Evolutionary conservation across 805 yeast genomes (phyloP).

Genomic region (Komagataella phaffii): DNA sequence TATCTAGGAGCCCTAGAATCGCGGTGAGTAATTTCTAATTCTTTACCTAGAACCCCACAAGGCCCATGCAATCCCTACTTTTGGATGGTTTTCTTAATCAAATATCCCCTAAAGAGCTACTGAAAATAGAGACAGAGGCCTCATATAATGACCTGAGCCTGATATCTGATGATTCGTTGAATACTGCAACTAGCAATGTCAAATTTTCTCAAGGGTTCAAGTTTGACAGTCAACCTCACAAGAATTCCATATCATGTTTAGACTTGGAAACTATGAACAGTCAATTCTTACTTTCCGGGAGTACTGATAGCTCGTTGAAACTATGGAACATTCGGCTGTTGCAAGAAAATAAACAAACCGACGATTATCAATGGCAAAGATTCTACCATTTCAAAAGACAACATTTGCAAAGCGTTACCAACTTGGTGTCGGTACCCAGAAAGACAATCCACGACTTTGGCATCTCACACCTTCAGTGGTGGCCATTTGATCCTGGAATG

Average conservation of each 20-base stretch:
- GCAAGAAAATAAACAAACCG: slow-evolving; percentile 5
- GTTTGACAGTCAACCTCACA: slow-evolving; percentile 12
- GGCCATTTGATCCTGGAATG: slow-evolving; percentile 82
- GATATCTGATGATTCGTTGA: slow-evolving; percentile 21
- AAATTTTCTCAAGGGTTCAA: not conserved
- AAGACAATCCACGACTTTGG: slow-evolving; percentile 52
- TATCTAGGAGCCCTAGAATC: not conserved
- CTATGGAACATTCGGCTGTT: slow-evolving; percentile 44
- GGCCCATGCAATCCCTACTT: slow-evolving; percentile 1
- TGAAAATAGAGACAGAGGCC: slow-evolving; percentile 22
- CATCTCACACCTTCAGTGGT: slow-evolving; percentile 67
- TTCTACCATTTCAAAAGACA: slow-evolving; percentile 17
- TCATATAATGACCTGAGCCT: slow-evolving; percentile 17
- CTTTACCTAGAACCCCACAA: not conserved
- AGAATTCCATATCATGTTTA: slow-evolving; percentile 44
- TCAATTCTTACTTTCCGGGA: slow-evolving; percentile 50
- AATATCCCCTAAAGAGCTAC: slow-evolving; percentile 19
- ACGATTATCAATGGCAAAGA: slow-evolving; percentile 10
- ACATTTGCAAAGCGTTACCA: slow-evolving; percentile 12
- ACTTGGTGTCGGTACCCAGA: slow-evolving; percentile 12
- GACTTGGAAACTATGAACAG: slow-evolving; percentile 35
- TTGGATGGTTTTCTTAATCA: slow-evolving; percentile 2
- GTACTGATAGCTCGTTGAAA: slow-evolving; percentile 56
- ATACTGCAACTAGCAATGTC: slow-evolving; percentile 13
- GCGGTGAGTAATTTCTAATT: not conserved